These are phyloP conservation scores for Sporothrix sp. DNA, from an alignment of 2,329 filamentous ascomycete species.

Conservation along the genomic window DNA sequence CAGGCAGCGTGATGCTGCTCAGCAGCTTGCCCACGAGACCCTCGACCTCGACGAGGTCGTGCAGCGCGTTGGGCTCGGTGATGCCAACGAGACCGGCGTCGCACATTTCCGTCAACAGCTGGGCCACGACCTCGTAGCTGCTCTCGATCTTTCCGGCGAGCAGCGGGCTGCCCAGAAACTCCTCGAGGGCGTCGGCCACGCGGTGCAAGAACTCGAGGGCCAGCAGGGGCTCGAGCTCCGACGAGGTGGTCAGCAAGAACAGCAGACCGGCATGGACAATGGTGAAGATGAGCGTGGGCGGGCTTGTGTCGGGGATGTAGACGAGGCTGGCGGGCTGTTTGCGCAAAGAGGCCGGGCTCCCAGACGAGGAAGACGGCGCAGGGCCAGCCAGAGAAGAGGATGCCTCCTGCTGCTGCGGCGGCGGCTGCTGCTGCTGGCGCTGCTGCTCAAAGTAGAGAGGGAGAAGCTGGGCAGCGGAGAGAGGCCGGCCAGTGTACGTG, in stretches of 20 bases:
- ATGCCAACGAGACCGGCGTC: conserved; percentile 83
- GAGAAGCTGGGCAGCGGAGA: conserved; percentile 65
- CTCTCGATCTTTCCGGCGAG: conserved; percentile 77
- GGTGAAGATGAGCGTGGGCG: conserved; percentile 81
- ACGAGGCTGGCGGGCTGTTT: conserved; percentile 75
- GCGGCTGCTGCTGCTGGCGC: conserved; percentile 4
- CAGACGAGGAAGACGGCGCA: background rate
- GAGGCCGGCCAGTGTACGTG: conserved; percentile 73
- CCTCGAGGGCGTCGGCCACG: conserved; percentile 83
- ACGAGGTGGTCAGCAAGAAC: conserved; percentile 73
- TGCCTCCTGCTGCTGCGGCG: background rate
- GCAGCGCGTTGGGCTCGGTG: conserved; percentile 85
- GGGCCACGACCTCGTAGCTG: conserved; percentile 88
- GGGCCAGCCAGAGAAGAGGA: background rate
- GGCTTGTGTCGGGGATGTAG: conserved; percentile 71
- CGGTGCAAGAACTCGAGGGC: conserved; percentile 92
- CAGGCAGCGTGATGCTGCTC: conserved; percentile 75
- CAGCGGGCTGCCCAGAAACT: conserved; percentile 83
- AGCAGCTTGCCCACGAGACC: conserved; percentile 82
- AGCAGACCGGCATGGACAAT: conserved; percentile 76
- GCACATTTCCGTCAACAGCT: conserved; percentile 91
- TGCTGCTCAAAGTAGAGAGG: conserved; percentile 80
- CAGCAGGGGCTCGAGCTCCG: conserved; percentile 79
- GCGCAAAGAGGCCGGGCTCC: background rate
- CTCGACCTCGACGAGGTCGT: conserved; percentile 86